Base-by-base conservation (phyloP, 2,329 filamentous ascomycete species). In the Madurella mycetomatis region DNA sequence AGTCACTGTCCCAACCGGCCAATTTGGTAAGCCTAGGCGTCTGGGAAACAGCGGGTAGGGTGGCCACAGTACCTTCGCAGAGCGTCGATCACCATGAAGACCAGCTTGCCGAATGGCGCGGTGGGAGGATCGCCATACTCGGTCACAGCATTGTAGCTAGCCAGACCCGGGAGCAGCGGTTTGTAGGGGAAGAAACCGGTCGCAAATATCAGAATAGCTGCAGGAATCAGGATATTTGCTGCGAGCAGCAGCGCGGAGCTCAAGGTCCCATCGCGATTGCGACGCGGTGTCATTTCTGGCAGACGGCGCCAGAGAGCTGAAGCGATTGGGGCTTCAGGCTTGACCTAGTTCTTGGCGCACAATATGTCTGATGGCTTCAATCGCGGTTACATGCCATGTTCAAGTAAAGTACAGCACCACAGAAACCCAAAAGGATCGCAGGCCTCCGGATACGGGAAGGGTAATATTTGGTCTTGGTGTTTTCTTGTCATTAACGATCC, bases 31-130 rank as follows among this genome's bases (percentile, higher is more conserved):
- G 60, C 18, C 41, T 15, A 45, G 17, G 17, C 12, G 16, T 5
- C n/a, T 25, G 15, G 37, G 32, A 15, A 9, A 49, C 19, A 45
- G 19, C 9, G 19, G 46, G 13, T 3, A 13, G 30, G 16, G 51
- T 67, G 40, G 19, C 25, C 19, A 42, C 37, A 11, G 49, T 78
- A 91, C 88, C 89, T 95, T 71, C 92, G 82, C 69, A 99, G 72
- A 19, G 94, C 92, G 80, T 99, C 94, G 30, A 99, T 88, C 7
- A 99, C 91, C 92, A 99, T 97, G 70, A 99, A 96, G 51, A 99
- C 78, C 50, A 97, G 77, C 65, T 87, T 91, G 71, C 97, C 85
- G 70, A 99, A 99, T 0, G 87, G 84, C 34, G 88, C 80, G 47
- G 77, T 72, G 2, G 87, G 84, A 7, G 78, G 78, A 45, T 72